phyloP scores from a whole-genome alignment of 208 protist genomes.

The Crithidia brevicula region DNA sequence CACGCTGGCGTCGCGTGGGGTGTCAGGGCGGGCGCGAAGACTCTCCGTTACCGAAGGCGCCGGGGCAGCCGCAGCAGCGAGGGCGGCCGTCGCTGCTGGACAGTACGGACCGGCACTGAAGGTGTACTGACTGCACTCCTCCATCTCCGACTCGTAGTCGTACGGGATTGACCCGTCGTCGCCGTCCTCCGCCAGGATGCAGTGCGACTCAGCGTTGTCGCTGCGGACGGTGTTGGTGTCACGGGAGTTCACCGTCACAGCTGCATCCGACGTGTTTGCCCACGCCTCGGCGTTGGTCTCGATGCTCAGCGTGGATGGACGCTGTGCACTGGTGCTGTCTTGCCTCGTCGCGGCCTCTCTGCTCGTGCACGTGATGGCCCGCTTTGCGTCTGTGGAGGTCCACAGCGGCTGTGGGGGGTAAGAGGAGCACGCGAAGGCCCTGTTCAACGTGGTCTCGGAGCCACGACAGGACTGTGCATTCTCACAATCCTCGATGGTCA shows the following conservation, averaged over 20 bases:
- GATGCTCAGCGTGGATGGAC: slow-evolving; percentile 2
- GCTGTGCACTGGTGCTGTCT: not conserved
- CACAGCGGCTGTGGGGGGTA: not conserved
- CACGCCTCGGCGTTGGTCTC: slow-evolving; percentile 9
- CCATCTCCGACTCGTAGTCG: slow-evolving; percentile 70
- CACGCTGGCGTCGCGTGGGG: slow-evolving; percentile 5
- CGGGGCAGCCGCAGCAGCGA: slow-evolving; percentile 14
- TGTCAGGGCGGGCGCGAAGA: slow-evolving; percentile 9
- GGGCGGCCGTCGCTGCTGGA: slow-evolving; percentile 20
- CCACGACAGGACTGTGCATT: slow-evolving; percentile 12
- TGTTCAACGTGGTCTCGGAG: not conserved
- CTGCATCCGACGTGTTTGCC: not conserved
- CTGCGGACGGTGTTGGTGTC: not conserved
- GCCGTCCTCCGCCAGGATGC: not conserved
- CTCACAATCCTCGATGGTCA: slow-evolving; percentile 12
- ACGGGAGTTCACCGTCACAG: not conserved
- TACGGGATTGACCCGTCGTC: slow-evolving; percentile 34
- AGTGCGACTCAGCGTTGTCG: slow-evolving; percentile 1
- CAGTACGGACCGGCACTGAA: slow-evolving; percentile 57
- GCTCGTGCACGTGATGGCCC: too few relatives aligned
- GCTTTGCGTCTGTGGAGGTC: not conserved
- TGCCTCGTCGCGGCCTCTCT: too few relatives aligned
- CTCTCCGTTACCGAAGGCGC: slow-evolving; percentile 5
- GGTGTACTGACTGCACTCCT: slow-evolving; percentile 58
- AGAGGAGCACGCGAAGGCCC: not conserved